Conservation (phyloP, 208 protist genomes). For the Acanthamoeba lenticulata region DNA sequence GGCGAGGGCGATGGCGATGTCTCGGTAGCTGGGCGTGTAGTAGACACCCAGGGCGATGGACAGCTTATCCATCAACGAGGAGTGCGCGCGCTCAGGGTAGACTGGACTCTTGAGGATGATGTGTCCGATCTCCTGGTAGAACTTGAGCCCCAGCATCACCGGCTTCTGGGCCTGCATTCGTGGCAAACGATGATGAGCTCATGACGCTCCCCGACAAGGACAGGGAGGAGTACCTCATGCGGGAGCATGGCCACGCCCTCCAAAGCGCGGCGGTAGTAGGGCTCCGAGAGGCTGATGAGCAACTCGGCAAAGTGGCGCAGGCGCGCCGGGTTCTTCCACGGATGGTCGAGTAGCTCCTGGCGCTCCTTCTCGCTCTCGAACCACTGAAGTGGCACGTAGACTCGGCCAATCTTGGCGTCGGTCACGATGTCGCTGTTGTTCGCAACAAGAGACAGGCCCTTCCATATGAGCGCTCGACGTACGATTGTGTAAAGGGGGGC, state of each 20-base stretch:
- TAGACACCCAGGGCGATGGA: not conserved
- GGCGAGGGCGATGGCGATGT: not conserved
- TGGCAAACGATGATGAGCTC: not conserved
- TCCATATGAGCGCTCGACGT: too few relatives aligned
- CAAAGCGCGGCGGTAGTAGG: conserved; percentile 11
- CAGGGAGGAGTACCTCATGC: not conserved
- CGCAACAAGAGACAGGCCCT: too few relatives aligned
- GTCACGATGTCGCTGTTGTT: not conserved
- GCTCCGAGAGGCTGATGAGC: conserved; percentile 19
- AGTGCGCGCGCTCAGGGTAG: not conserved
- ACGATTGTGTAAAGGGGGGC: too few relatives aligned
- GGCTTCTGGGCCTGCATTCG: not conserved
- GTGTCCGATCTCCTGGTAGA: conserved; percentile 29
- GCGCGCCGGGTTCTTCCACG: conserved; percentile 20
- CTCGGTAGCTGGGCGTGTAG: conserved; percentile 7
- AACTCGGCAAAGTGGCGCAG: conserved; percentile 19
- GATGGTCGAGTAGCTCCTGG: conserved; percentile 9
- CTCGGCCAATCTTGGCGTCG: conserved; percentile 13
- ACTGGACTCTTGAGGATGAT: not conserved
- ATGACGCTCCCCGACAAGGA: not conserved
- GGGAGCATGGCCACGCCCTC: conserved; percentile 12
- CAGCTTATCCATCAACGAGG: not conserved
- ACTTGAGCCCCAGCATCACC: not conserved
- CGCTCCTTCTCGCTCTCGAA: conserved; percentile 21
- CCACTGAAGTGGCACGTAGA: conserved; percentile 35